Evolutionary conservation across 2,329 filamentous ascomycete species (phyloP).

Genomic region (Periconia digitata): DNA sequence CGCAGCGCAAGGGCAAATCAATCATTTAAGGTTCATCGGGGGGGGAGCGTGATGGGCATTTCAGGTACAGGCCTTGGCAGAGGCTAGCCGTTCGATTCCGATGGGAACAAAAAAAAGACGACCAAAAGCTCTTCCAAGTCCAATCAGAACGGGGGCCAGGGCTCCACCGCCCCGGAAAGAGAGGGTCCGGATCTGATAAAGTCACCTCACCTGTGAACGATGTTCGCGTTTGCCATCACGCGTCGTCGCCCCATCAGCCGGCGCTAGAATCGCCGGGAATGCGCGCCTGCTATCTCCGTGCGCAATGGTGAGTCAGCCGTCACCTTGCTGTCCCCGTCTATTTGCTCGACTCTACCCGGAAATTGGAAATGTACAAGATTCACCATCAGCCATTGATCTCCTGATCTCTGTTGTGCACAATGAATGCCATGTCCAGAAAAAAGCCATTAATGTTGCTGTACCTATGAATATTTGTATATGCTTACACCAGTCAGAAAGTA

Average conservation of each 20-base stretch:
- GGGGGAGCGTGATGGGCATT: neutral
- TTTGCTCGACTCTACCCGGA: no score
- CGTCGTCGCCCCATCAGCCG: neutral
- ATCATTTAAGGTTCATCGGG: neutral
- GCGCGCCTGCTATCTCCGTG: no score
- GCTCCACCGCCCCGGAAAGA: neutral
- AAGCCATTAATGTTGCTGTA: no score
- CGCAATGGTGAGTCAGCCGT: no score
- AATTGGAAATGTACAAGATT: no score
- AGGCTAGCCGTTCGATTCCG: neutral
- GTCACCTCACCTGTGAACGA: neutral
- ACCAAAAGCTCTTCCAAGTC: neutral
- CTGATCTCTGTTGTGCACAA: no score
- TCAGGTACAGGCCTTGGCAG: constrained; percentile 1
- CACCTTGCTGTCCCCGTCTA: no score
- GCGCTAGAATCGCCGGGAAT: neutral
- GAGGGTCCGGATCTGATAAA: neutral
- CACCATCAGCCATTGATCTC: no score
- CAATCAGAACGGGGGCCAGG: neutral
- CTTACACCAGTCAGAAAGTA: no score
- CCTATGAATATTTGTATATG: no score
- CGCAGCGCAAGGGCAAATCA: neutral
- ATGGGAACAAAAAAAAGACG: neutral
- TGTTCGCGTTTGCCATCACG: neutral
- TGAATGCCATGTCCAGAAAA: no score